Evolutionary conservation across 768 basidiomycete species (phyloP), one percentile per base, ranked within the genome.

Genomic region (Termitomyces bulborhizus): DNA sequence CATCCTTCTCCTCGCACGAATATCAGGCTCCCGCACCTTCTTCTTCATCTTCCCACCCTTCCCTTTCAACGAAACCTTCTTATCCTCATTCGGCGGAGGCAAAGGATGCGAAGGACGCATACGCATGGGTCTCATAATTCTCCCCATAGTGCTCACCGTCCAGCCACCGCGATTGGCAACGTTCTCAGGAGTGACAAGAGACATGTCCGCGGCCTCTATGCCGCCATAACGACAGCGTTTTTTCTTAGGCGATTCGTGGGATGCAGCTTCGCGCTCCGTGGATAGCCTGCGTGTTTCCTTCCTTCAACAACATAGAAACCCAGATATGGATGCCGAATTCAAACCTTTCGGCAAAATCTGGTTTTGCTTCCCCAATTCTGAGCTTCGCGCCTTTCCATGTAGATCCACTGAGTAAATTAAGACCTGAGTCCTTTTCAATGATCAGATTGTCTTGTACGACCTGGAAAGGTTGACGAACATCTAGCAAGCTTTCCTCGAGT

Each of bases 361-460:
- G 85, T 58, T 83, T 87, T n/a, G 91, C 90, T 60, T 92, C 89
- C 8, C 89, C 89, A 36, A 93, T 80, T 16, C 90, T 80, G 32
- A 93, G 71, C 60, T 88, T 92, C 21, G 90, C 73, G n/a, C 92
- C 92, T 71, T 91, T 93, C 88, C 90, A 94, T 0, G 82, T 88
- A 6, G 87, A 82, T 34, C 92, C 91, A 57, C 86, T 91, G 27
- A 93, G 76, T 2, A 82, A 67, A 64, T 83, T 91, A 67, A 89
- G 73, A 68, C 90, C 89, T 91, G 45, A 89, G 73, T 67, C 89
- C 89, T 91, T 43, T 6, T 31, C 47, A 29, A 18, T 37, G 36
- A 29, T 32, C 15, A 18, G 50, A 51, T 51, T 26, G 48, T 46
- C 45, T 56, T 16, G 39, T 13, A 45, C 42, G 9, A 26, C 13